Evolutionary conservation across 345 rosid genomes (phyloP).

Genomic region (Capsella bursapastoris): DNA sequence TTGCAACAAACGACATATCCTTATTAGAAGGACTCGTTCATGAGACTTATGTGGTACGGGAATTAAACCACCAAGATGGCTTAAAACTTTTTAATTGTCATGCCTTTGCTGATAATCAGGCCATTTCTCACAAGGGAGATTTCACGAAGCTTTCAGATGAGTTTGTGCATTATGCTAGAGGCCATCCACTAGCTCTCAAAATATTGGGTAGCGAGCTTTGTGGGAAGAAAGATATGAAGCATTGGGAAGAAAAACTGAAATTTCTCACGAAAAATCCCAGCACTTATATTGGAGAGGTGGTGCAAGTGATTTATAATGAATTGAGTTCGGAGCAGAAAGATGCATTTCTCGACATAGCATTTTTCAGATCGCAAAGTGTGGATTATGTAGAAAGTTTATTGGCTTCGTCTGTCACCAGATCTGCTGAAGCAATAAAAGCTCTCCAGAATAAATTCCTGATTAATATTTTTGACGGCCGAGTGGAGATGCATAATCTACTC

Average conservation of each 20-base stretch:
- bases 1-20: conserved; percentile 33
- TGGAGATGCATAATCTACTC: conserved; percentile 43
- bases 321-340: conserved; percentile 13
- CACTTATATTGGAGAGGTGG: not conserved
- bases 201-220: conserved; percentile 28
- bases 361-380: conserved; percentile 22
- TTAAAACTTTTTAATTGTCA: not conserved
- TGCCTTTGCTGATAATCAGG: conserved; percentile 16
- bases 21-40: not conserved
- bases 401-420: not conserved
- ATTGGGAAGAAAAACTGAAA: too few species aligned
- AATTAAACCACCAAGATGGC: conserved; percentile 8
- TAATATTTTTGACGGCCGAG: not conserved
- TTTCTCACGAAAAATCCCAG: conserved; percentile 3
- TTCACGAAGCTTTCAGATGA: conserved; percentile 15
- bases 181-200: conserved; percentile 47
- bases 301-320: conserved; percentile 42
- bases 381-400: conserved; percentile 1
- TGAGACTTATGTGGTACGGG: not conserved
- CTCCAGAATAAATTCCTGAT: conserved; percentile 39
- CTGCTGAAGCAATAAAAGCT: not conserved
- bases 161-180: conserved; percentile 30
- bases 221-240: too few species aligned
- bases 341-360: conserved; percentile 47
- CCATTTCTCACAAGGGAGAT: not conserved